phyloP scores from a whole-genome alignment of 768 basidiomycete species.

The Auricularia sp. region DNA sequence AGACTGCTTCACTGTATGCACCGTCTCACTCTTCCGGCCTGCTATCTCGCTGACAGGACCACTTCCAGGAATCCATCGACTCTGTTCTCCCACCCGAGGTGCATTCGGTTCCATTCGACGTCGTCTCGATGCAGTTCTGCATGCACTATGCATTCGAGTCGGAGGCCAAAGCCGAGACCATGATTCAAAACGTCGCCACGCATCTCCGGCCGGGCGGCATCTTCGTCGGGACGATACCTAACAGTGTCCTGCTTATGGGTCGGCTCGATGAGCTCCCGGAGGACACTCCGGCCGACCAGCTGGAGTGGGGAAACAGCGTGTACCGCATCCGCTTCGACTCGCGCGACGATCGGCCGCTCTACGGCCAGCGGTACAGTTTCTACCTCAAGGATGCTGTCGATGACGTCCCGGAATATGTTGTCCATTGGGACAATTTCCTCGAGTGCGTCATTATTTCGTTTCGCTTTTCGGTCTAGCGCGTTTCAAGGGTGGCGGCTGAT shows the following conservation, averaged over 20 bases:
- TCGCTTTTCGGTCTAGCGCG: neutral
- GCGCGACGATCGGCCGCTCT: conserved; percentile 47
- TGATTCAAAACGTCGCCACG: conserved; percentile 82
- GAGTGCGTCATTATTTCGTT: conserved; percentile 36
- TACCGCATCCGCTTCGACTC: conserved; percentile 84
- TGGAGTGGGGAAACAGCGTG: conserved; percentile 83
- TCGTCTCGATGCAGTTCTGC: conserved; percentile 98
- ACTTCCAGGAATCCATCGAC: conserved; percentile 41
- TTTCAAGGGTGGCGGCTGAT: neutral
- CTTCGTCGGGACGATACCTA: conserved; percentile 97
- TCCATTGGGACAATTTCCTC: conserved; percentile 90
- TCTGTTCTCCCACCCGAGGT: conserved; percentile 54
- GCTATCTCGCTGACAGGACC: neutral
- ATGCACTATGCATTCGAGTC: conserved; percentile 99
- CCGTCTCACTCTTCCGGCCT: neutral
- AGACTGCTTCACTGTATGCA: conserved; percentile 67
- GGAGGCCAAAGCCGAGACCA: conserved; percentile 73
- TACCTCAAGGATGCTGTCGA: conserved; percentile 92
- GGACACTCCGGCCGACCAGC: conserved; percentile 40
- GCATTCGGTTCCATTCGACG: conserved; percentile 70
- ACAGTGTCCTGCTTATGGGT: conserved; percentile 72
- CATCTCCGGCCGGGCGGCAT: conserved; percentile 75
- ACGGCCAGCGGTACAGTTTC: conserved; percentile 91
- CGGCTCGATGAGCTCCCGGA: conserved; percentile 61
- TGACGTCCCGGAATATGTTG: conserved; percentile 93